Evolutionary conservation across 805 yeast species (phyloP), one percentile per base, ranked within the genome.

Genomic region (Candida schatavii): DNA sequence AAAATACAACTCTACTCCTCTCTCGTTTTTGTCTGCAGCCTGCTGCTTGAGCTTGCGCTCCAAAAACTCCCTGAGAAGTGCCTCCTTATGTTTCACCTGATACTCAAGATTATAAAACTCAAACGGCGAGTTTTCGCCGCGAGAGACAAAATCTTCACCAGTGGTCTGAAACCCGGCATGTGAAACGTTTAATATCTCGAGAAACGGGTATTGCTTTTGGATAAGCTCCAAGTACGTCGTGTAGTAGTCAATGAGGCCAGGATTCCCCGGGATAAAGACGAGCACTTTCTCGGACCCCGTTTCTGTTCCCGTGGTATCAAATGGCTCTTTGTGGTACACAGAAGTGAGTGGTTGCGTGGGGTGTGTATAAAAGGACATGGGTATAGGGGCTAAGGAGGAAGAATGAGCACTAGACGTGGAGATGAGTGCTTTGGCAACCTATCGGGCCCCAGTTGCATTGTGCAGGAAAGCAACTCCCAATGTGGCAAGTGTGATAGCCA

Each of bases 191-290:
- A 81, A 56, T 1, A 82, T 56, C 50, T 81, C 85, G 49, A 72
- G 66, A 14, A 56, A 59, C 2, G 81, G 79, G 39, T 64, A 54
- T 26, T 49, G 50, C 19, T 55, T 52, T 42, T 75, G 76, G 41
- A 81, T 47, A 19, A 58, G 50, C 10, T 63, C 58, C 22, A 85
- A 56, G 51, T 80, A 83, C 3, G 76, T 75, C 15, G 66, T 66
- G 57, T 85, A 85, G 59, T 75, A 85, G 46, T 80, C 81, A 32
- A 80, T 70, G 21, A 85, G 59, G 0, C 91, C 93, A 0, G 93
- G 93, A 49, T 85, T 85, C 0, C 93, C 93, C 0, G 93, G 91
- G 4, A 85, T 69, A 47, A 84, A 70, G 4, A 80, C 70, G 35
- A 84, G 56, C 23, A 85, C 49, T 18, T 38, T 31, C 3, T 48